Conservation (phyloP, 78 protist species). For the Diacronema lutheri region DNA sequence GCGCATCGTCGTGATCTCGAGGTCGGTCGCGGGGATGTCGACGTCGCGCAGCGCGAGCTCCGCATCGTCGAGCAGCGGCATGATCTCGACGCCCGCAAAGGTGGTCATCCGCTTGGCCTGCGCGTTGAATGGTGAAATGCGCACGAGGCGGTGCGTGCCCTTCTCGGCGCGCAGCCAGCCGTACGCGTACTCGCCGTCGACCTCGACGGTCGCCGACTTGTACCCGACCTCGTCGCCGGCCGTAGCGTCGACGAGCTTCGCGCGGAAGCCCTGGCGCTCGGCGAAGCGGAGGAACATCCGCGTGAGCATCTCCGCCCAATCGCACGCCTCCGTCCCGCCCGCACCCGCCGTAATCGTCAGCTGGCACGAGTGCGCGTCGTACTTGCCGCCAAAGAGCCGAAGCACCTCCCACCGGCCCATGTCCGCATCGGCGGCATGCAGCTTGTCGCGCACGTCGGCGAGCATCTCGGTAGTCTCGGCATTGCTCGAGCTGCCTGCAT, state of each 20-base stretch:
- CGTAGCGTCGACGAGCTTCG: neutral
- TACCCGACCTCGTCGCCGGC: slow-evolving; percentile 39
- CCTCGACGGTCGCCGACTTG: slow-evolving; percentile 16
- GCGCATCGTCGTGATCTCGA: slow-evolving; percentile 41
- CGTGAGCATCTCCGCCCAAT: slow-evolving; percentile 45
- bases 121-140: slow-evolving; percentile 39
- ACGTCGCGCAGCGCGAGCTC: neutral
- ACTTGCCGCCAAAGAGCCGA: neutral
- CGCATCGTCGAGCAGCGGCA: slow-evolving; percentile 36
- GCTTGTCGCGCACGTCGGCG: neutral
- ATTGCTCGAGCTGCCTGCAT: neutral
- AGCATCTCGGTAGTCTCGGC: too few species aligned
- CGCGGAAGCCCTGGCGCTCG: slow-evolving; percentile 15
- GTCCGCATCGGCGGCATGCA: neutral
- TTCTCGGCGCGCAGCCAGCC: slow-evolving; percentile 22
- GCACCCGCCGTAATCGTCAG: slow-evolving; percentile 26
- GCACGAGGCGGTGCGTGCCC: slow-evolving; percentile 47
- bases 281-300: slow-evolving; percentile 37
- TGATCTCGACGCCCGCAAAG: slow-evolving; percentile 40
- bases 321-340: slow-evolving; percentile 43
- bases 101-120: slow-evolving; percentile 27
- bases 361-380: slow-evolving; percentile 2
- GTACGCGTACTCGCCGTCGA: slow-evolving; percentile 20
- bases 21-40: neutral
- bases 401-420: neutral